Conservation (phyloP, 495 filamentous ascomycete genomes). For the Talaromyces liani region DNA sequence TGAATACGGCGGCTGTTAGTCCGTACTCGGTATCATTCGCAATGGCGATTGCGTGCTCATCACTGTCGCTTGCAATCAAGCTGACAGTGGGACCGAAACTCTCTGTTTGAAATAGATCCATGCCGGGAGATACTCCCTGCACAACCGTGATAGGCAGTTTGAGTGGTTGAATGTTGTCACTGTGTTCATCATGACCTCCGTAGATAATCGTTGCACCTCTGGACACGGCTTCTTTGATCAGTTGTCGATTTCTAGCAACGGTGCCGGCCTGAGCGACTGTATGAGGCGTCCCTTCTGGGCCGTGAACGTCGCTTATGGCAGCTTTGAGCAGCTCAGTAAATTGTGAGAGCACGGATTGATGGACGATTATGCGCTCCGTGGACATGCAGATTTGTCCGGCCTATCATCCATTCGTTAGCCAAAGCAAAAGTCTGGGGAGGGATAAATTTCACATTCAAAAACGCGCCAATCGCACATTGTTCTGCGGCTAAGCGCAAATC, state of each 20-base stretch:
- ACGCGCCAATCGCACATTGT: conserved; percentile 42
- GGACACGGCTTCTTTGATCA: not conserved
- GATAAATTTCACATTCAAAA: conserved; percentile 28
- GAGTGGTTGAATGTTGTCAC: not conserved
- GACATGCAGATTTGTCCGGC: conserved; percentile 89
- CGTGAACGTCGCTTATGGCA: conserved; percentile 55
- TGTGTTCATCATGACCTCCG: not conserved
- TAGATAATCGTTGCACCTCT: not conserved
- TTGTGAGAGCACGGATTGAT: conserved; percentile 31
- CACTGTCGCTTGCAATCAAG: conserved; percentile 35
- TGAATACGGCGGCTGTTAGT: conserved; percentile 41
- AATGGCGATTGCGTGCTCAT: conserved; percentile 39
- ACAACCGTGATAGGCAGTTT: conserved; percentile 54
- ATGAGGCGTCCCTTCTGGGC: conserved; percentile 13
- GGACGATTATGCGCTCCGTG: conserved; percentile 81
- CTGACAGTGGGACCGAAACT: conserved; percentile 74
- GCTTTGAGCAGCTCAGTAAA: conserved; percentile 38
- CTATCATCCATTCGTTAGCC: not conserved
- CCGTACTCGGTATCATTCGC: conserved; percentile 50
- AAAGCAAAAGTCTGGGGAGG: too few relatives aligned
- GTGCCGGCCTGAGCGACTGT: not conserved
- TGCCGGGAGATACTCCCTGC: conserved; percentile 45
- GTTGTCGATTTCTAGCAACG: too few relatives aligned
- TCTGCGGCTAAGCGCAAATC: conserved; percentile 48
- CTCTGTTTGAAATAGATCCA: conserved; percentile 78